phyloP scores from a whole-genome alignment of 75 land plant species.

The Sequoiadendron giganteum region DNA sequence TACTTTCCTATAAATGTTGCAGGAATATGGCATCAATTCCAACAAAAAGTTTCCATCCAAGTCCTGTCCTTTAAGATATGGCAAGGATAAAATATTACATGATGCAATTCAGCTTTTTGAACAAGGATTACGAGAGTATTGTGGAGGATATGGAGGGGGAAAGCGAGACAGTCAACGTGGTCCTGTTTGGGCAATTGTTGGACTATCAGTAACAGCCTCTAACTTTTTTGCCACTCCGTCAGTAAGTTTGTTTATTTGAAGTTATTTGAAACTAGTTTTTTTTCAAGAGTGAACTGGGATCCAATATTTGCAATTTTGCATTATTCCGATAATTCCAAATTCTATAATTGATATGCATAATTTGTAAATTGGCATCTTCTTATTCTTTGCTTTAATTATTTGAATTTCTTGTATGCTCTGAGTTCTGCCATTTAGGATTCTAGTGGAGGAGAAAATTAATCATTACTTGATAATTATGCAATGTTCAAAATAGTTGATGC shows the following conservation, averaged over 20 bases:
- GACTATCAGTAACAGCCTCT: slow-evolving; percentile 77
- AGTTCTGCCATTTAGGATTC: background rate
- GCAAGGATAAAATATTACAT: slow-evolving; percentile 75
- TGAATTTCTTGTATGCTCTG: background rate
- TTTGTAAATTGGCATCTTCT: background rate
- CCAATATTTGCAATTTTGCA: background rate
- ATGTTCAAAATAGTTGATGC: background rate
- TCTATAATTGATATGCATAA: slow-evolving; percentile 5
- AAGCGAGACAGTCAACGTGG: slow-evolving; percentile 27
- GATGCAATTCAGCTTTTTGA: slow-evolving; percentile 83
- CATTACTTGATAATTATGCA: background rate
- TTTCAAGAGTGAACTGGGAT: background rate
- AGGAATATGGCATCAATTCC: slow-evolving; percentile 51
- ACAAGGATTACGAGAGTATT: slow-evolving; percentile 68
- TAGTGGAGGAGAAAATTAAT: background rate
- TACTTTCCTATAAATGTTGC: slow-evolving; percentile 3
- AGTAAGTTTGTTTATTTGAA: slow-evolving; percentile 40
- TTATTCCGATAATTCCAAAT: background rate
- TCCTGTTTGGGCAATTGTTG: slow-evolving; percentile 66
- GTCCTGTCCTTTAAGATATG: slow-evolving; percentile 88
- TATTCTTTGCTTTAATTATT: background rate
- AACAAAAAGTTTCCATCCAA: slow-evolving; percentile 88
- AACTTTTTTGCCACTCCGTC: slow-evolving; percentile 61
- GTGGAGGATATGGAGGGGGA: slow-evolving; percentile 30
- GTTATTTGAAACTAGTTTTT: background rate